These are phyloP conservation scores for Globisporangium nagaii DNA, from an alignment of 352 stramenopile genomes.

Conservation along the genomic window DNA sequence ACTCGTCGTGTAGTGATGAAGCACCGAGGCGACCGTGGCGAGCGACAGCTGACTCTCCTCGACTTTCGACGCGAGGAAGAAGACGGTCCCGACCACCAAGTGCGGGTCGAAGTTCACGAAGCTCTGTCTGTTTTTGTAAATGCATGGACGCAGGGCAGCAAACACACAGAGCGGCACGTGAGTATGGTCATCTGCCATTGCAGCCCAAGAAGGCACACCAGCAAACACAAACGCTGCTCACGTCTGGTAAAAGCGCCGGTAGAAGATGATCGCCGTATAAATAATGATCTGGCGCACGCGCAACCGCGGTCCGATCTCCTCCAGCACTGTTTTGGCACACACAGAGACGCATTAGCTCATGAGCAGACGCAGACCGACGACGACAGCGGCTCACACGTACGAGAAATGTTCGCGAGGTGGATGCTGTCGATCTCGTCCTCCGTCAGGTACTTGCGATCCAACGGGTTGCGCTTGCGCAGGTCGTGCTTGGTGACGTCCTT, in stretches of 20 bases:
- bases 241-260: constrained; percentile 87
- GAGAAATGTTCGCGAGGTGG: constrained; percentile 81
- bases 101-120: constrained; percentile 88
- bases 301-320: constrained; percentile 75
- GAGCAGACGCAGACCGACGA: background rate
- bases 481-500: constrained; percentile 77
- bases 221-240: constrained; percentile 17
- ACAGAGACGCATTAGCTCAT: background rate
- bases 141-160: no score
- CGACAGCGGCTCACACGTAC: constrained; percentile 36
- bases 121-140: constrained; percentile 57
- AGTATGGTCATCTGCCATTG: background rate
- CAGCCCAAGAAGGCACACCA: background rate
- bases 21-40: constrained; percentile 67
- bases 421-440: constrained; percentile 87
- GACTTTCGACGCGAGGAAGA: constrained; percentile 85
- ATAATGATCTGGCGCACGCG: constrained; percentile 88
- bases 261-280: constrained; percentile 88
- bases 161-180: background rate
- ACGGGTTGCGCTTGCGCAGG: constrained; percentile 68
- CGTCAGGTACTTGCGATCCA: constrained; percentile 69
- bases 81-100: constrained; percentile 77
- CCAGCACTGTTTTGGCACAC: constrained; percentile 47
- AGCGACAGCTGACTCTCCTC: constrained; percentile 84
- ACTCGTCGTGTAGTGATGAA: constrained; percentile 87